Evolutionary conservation across 768 basidiomycete species (phyloP), one percentile per base, ranked within the genome.

Genomic region (Russula ochroleuca): DNA sequence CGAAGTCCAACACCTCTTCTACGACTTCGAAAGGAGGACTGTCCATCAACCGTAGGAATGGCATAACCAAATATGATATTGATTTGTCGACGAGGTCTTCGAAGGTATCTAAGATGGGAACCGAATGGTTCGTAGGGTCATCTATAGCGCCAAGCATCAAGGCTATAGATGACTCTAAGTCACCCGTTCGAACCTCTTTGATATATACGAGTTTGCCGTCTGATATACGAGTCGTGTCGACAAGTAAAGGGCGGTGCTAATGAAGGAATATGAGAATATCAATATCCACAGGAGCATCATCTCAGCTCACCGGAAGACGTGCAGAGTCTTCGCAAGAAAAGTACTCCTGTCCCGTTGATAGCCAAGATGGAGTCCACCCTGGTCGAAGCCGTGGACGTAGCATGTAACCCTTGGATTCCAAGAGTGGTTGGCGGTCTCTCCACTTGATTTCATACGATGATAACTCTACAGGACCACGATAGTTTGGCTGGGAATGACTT

Each of bases 151-250:
- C 25, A 2, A 72, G 54, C n/a, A 50, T 61, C 17, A 47, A 10
- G 3, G 67, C 69, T 4, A 73, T 69, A 5, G 23, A 10, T 2
- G 57, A 41, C 40, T 74, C 72, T 4, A 37, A 1, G 23, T 67
- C 60, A 0, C 48, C 59, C 0, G 61, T 59, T 6, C 23, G 0
- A 0, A 76, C 64, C 1, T 48, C 45, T 31, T 78, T 78, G n/a
- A 79, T 63, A 15, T 67, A 70, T 0, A 78, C 73, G 1, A 68
- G 51, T 5, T 41, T 62, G 0, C 62, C 69, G 31, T 77, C 75
- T 2, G 70, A 69, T 5, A 68, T 61, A 6, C 75, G 70, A 0
- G 69, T 74, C 0, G 75, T 76, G 38, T 78, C 78, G 3, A 75
- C 64, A 0, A 69, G 53, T 15, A 69, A 28, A 0, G 56, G 49